Conservation (phyloP, 164 flowering plant genomes). For the Stephania cephalantha region DNA sequence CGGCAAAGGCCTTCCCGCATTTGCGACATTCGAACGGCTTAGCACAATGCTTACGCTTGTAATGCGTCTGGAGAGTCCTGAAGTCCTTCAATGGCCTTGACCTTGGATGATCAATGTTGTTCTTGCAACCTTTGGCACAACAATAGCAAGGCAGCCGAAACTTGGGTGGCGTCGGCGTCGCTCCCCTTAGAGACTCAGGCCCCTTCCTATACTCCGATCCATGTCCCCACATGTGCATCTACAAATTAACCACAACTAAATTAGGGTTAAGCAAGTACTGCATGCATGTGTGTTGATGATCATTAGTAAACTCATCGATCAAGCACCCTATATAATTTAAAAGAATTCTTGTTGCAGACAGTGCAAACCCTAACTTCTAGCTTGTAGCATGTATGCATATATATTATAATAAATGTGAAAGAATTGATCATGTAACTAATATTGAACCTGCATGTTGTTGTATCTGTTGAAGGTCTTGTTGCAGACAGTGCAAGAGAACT, state of each 20-base stretch:
- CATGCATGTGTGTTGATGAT: no score
- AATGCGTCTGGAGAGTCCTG: slow-evolving; percentile 22
- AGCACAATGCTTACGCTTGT: slow-evolving; percentile 19
- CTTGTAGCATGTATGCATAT: no score
- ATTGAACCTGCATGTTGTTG: slow-evolving; percentile 68
- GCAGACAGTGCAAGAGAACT: slow-evolving; percentile 75
- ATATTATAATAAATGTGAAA: background rate
- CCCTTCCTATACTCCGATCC: slow-evolving; percentile 62
- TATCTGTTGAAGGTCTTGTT: slow-evolving; percentile 69
- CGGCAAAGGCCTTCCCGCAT: slow-evolving; percentile 18
- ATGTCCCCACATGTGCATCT: slow-evolving; percentile 82
- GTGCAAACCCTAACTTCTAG: no score
- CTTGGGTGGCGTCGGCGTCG: slow-evolving; percentile 44
- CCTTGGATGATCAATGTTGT: slow-evolving; percentile 19
- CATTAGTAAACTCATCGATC: background rate
- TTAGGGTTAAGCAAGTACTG: no score
- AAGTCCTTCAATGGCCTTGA: slow-evolving; percentile 19
- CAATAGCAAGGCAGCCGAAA: slow-evolving; percentile 33
- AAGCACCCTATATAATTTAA: no score
- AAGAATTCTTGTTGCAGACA: background rate
- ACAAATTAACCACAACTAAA: background rate
- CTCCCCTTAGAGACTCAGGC: slow-evolving; percentile 47
- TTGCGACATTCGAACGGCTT: slow-evolving; percentile 18
- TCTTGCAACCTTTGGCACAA: slow-evolving; percentile 17
- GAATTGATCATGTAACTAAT: background rate